Percentiles rank a stretch among this genome's conserved stretches.
Evolutionary conservation across 495 filamentous ascomycete genomes (phyloP).

Genomic region (Neurospora sp.): DNA sequence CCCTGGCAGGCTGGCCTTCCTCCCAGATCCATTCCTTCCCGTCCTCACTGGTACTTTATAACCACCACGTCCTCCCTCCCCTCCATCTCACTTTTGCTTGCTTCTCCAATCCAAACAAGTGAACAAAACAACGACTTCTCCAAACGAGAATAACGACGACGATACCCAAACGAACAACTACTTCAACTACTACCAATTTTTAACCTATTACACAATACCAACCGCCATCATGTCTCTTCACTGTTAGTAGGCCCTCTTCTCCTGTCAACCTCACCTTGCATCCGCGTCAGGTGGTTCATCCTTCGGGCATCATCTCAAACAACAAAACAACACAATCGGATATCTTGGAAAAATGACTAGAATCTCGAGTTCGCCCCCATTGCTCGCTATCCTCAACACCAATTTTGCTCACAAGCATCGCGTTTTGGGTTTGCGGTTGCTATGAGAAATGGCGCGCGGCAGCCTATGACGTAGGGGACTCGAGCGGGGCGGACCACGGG

Average conservation of each 20-base stretch:
- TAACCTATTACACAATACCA: slow-evolving; percentile 1
- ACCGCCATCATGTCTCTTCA: slow-evolving; percentile 46
- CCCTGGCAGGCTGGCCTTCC: neutral
- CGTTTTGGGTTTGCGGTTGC: neutral
- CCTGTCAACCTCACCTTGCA: neutral
- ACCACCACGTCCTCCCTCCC: slow-evolving; percentile 5
- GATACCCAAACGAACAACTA: neutral
- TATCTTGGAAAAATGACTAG: neutral
- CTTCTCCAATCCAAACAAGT: slow-evolving; percentile 3
- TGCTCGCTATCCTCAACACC: neutral
- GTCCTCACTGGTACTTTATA: slow-evolving; percentile 6
- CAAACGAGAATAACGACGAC: neutral
- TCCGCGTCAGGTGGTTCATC: neutral
- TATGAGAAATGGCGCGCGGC: neutral
- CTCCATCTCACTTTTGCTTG: neutral
- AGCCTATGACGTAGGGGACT: neutral
- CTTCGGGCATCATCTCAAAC: neutral
- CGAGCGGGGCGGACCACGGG: neutral
- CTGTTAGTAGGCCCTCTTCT: slow-evolving; percentile 31
- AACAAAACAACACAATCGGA: neutral
- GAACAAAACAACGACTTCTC: slow-evolving; percentile 1
- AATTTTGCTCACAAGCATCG: neutral
- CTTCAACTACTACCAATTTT: neutral
- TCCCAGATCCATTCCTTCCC: slow-evolving; percentile 1
- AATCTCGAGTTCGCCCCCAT: neutral